Conservation (phyloP, 2,329 filamentous ascomycete genomes). For the Hymenoscyphus occultus region DNA sequence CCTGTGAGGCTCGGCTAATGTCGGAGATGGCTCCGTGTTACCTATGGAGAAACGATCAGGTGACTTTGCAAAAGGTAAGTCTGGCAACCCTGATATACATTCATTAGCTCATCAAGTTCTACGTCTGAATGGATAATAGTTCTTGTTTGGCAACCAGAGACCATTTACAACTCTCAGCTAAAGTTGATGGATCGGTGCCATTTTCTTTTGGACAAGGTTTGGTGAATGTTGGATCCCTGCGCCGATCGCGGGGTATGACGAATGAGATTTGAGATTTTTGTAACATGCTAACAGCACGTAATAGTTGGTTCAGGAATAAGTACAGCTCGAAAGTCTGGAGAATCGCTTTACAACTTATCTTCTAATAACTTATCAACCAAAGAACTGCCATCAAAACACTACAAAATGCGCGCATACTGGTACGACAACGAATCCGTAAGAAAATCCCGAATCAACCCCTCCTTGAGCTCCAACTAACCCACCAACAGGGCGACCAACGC, state of each 20-base stretch:
- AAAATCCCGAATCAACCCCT: constrained; percentile 12
- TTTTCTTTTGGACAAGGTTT: no score
- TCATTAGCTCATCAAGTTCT: no score
- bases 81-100: no score
- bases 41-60: no score
- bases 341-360: background rate
- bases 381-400: constrained; percentile 2
- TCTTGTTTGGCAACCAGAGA: no score
- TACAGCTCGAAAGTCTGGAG: background rate
- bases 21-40: no score
- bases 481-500: constrained; percentile 82
- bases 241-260: constrained; percentile 4
- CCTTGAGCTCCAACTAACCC: constrained; percentile 13
- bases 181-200: no score
- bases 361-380: background rate
- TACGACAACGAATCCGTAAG: constrained; percentile 63
- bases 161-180: no score
- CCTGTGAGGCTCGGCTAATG: no score
- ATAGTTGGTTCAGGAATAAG: background rate
- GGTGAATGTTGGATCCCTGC: constrained; percentile 1
- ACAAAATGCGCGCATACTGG: constrained; percentile 67
- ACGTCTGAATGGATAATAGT: no score
- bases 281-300: background rate
- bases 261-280: background rate
- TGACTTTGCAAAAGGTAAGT: no score